Percentiles rank a stretch among this genome's conserved stretches.
Evolutionary conservation across 805 yeast genomes (phyloP).

Genomic region (Suhomyces sp.): DNA sequence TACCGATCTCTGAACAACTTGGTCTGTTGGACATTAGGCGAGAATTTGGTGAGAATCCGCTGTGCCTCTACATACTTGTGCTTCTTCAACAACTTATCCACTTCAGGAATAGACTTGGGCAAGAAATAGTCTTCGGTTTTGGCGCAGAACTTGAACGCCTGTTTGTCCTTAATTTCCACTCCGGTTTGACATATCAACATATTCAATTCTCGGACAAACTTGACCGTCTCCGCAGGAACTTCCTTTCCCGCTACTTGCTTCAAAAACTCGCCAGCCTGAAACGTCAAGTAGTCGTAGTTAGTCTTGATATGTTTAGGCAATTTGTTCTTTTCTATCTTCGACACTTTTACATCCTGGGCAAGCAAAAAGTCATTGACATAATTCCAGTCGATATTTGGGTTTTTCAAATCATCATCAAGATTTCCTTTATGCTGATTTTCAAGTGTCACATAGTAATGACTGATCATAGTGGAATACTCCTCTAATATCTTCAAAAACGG

Average conservation of each 20-base stretch:
- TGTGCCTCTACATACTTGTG: constrained; percentile 39
- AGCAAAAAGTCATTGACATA: constrained; percentile 25
- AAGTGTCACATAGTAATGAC: constrained; percentile 22
- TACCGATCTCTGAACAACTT: constrained; percentile 33
- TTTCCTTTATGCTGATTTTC: constrained; percentile 20
- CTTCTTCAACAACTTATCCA: constrained; percentile 34
- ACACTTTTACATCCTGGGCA: constrained; percentile 22
- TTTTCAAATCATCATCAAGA: constrained; percentile 9
- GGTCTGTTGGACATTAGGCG: constrained; percentile 37
- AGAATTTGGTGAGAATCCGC: constrained; percentile 30
- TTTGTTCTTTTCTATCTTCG: constrained; percentile 23
- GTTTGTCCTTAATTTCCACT: constrained; percentile 22
- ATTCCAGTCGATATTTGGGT: constrained; percentile 21
- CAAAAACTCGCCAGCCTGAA: constrained; percentile 33
- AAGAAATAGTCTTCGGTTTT: constrained; percentile 25
- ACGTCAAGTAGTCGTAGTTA: constrained; percentile 41
- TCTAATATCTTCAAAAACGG: constrained; percentile 39
- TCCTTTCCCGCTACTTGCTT: constrained; percentile 3
- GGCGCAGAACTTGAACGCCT: constrained; percentile 24
- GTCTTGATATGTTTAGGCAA: constrained; percentile 36
- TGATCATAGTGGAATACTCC: constrained; percentile 39
- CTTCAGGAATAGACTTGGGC: constrained; percentile 35
- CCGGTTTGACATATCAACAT: constrained; percentile 42
- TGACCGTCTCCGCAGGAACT: constrained; percentile 1
- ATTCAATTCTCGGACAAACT: constrained; percentile 29